Base-by-base conservation (phyloP, 371 early-diverging fungal genomes). In the Mucor sp. region DNA sequence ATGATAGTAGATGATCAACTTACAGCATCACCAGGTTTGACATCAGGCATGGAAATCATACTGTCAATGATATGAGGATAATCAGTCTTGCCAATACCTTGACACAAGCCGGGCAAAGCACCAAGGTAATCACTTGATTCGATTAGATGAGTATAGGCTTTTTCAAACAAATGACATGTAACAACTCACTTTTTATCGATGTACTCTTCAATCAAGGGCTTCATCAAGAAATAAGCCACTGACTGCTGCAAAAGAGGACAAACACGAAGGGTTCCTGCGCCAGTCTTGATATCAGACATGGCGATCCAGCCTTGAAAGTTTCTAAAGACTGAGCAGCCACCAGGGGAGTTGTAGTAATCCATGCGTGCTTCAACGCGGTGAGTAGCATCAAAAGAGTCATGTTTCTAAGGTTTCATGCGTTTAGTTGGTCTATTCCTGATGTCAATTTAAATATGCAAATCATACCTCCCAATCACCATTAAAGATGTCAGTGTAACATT, bases 221-320 rank as follows among this genome's bases (percentile, higher is more conserved):
- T 79, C 74, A 79, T 73, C 64, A 81, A 68, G 14, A 74, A 79
- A 53, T 79, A 79, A 12, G 76, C 79, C 5, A 74, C 72, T 0
- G 73, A 68, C 66, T 82, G 79, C 21, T 76, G 71, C 32, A 82
- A 62, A 58, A 82, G 65, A 30, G 82, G 79, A 28, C 76, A 79
- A 0, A 77, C 76, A 25, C 74, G 76, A 32, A 82, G 68, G n/a
- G 75, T 75, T 2, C 79, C 79, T 32, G 76, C 71, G n/a, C 68
- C 70, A 12, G 74, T 69, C 14, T 62, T 63, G 25, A 79, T 77
- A 7, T 72, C 64, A 7, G 74, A 71, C n/a, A 82, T 69, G 12
- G 79, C 75, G 14, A 81, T 28, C 79, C 82, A 81, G 14, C 82
- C 82, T 70, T 81, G 82, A 56, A 81, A 77, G 21, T 69, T 71